These are phyloP conservation scores for Litchi chinensis DNA, from an alignment of 345 rosid genomes.

Conservation along the genomic window DNA sequence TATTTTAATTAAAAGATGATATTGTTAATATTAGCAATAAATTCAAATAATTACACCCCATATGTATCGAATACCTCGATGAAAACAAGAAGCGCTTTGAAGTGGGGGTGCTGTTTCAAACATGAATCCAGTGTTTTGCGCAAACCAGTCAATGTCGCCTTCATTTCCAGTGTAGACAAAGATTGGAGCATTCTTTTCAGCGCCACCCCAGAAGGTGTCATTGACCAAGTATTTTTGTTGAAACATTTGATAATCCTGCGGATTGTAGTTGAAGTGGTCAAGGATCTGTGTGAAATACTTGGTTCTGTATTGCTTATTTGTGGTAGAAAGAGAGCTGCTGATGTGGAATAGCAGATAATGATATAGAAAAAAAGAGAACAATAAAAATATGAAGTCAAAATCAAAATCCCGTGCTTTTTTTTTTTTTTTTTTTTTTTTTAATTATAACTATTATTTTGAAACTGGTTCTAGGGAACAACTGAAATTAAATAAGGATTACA, in stretches of 20 bases:
- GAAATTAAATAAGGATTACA: too few species aligned
- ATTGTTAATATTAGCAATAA: too few species aligned
- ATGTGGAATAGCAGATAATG: slow-evolving; percentile 7
- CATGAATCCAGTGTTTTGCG: slow-evolving; percentile 64
- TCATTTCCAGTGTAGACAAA: slow-evolving; percentile 65
- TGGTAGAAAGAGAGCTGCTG: slow-evolving; percentile 10
- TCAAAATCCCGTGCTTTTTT: slow-evolving; percentile 11
- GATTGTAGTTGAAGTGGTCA: slow-evolving; percentile 61
- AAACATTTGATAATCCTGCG: slow-evolving; percentile 51
- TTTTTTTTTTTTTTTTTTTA: too few species aligned
- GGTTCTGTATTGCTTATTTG: slow-evolving; percentile 23
- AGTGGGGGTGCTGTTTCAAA: slow-evolving; percentile 46
- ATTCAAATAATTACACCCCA: too few species aligned
- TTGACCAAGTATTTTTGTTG: slow-evolving; percentile 36
- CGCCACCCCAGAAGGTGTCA: too few species aligned
- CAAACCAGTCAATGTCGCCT: slow-evolving; percentile 67
- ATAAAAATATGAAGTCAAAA: slow-evolving; percentile 9
- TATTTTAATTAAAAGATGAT: too few species aligned
- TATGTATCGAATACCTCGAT: slow-evolving; percentile 42
- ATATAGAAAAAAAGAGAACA: slow-evolving; percentile 2
- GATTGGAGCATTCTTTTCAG: slow-evolving; percentile 44
- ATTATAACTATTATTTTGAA: too few species aligned
- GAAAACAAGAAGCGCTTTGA: slow-evolving; percentile 29
- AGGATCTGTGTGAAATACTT: slow-evolving; percentile 59
- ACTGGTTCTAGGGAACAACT: too few species aligned